phyloP scores from a whole-genome alignment of 305 asterid genomes.

The Ilex paraguariensis region DNA sequence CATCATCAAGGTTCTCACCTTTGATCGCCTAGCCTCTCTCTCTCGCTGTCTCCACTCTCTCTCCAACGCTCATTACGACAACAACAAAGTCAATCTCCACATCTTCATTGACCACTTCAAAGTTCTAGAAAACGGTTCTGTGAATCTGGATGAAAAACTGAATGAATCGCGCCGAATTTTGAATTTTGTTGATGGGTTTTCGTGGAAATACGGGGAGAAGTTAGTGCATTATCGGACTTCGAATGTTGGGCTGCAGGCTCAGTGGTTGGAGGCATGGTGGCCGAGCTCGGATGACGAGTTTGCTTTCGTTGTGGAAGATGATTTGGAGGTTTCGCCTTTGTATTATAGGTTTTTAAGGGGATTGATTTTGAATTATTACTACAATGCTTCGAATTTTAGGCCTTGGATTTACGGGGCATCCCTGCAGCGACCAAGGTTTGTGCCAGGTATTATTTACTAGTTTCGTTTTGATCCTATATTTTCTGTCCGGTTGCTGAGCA shows the following conservation, averaged over 20 bases:
- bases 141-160: slow-evolving; percentile 36
- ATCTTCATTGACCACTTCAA: slow-evolving; percentile 55
- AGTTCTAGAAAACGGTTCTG: slow-evolving; percentile 22
- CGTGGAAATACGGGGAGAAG: slow-evolving; percentile 62
- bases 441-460: slow-evolving; percentile 57
- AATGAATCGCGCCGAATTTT: slow-evolving; percentile 44
- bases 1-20: slow-evolving; percentile 76
- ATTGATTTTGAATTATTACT: slow-evolving; percentile 57
- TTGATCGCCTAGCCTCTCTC: slow-evolving; percentile 67
- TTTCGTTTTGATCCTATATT: background rate
- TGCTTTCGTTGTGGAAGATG: slow-evolving; percentile 92
- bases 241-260: slow-evolving; percentile 82
- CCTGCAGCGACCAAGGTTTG: slow-evolving; percentile 84
- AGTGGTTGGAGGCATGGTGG: slow-evolving; percentile 97
- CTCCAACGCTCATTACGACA: slow-evolving; percentile 52
- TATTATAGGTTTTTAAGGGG: slow-evolving; percentile 68
- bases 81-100: slow-evolving; percentile 54
- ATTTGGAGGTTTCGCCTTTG: slow-evolving; percentile 77
- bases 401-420: slow-evolving; percentile 72
- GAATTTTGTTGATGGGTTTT: slow-evolving; percentile 50
- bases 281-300: slow-evolving; percentile 79
- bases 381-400: slow-evolving; percentile 50
- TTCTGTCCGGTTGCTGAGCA: background rate
- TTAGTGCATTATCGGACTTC: slow-evolving; percentile 69
- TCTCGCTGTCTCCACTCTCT: slow-evolving; percentile 74